A percentile compares a stretch with the other conserved stretches of the same genome.
Evolutionary conservation across 75 land plant species (phyloP).

Genomic region (Azolla pinnata): DNA sequence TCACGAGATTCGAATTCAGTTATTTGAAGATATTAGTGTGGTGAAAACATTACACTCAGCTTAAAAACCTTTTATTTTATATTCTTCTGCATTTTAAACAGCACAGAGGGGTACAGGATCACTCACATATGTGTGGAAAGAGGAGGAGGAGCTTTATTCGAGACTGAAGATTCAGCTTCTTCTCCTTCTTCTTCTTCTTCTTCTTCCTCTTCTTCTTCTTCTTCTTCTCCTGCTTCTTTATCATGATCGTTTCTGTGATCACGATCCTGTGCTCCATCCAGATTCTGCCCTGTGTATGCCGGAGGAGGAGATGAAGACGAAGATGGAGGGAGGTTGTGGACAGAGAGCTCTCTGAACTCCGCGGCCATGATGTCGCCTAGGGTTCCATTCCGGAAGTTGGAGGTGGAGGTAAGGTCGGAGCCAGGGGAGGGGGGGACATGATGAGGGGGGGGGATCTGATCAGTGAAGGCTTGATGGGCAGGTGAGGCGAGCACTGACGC

Average conservation of each 20-base stretch:
- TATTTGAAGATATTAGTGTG: background rate
- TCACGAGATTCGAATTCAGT: background rate
- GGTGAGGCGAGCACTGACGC: too few species aligned
- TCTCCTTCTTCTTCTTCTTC: background rate
- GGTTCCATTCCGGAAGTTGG: background rate
- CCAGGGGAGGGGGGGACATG: slow-evolving; percentile 3
- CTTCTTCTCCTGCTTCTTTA: background rate
- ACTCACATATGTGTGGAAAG: background rate
- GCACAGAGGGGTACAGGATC: background rate
- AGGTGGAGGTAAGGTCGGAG: background rate
- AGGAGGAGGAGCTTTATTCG: background rate
- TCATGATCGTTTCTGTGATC: too few species aligned
- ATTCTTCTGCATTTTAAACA: too few species aligned
- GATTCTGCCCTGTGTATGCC: background rate
- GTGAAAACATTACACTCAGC: background rate
- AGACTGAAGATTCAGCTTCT: background rate
- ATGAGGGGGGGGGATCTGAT: too few species aligned
- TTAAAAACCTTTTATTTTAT: too few species aligned
- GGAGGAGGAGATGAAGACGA: background rate
- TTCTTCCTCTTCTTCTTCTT: background rate
- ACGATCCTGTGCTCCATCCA: background rate
- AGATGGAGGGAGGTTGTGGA: background rate
- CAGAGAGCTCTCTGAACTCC: background rate
- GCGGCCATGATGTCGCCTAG: slow-evolving; percentile 1
- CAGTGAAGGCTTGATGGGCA: too few species aligned